Evolutionary conservation across 371 early-diverging fungal species (phyloP), one percentile per base, ranked within the genome.

Genomic region (Funneliformis caledonium): DNA sequence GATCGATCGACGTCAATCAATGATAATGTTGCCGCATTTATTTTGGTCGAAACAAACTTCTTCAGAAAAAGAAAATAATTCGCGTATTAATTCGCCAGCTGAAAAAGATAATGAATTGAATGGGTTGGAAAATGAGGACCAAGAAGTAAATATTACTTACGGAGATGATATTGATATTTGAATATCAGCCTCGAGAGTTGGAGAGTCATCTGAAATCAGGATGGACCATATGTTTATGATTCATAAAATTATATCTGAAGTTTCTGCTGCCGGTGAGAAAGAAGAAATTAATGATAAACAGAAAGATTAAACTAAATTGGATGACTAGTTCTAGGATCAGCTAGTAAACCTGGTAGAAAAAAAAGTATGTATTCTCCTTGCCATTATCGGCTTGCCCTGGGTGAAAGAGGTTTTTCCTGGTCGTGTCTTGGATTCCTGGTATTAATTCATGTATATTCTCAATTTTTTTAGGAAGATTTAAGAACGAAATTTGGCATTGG

Each of bases 101-200:
- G 67, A 70, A 70, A 43, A 70, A 70, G 45, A 45, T 70, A 33
- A 6, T 2, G 52, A 74, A 52, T 50, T 59, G 19, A 26, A 74
- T 37, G n/a, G 10, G 9, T 74, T 59, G 10, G 75, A 59, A 48
- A 45, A 70, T 42, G 52, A 45, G 33, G 42, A 74, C 22, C 45
- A 74, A 74, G 75, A 59, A 74, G 59, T 74, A 22, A 52, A 52
- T 59, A 48, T 74, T 31, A n/a, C 59, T 74, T 14, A 60, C 19
- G 56, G 60, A 42, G 56, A 37, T 59, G 56, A 74, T 31, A 11
- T 42, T 10, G 75, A 74, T 74, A 50, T 74, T 74, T 59, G 56
- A 74, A 60, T 37, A 74, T 56, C 37, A 45, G 59, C 42, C 75
- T n/a, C 75, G 59, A 33, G 75, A 59, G 6, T 31, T 45, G 33